These are phyloP conservation scores for Fusarium annulatum DNA, from an alignment of 2,329 filamentous ascomycete species.

Conservation along the genomic window DNA sequence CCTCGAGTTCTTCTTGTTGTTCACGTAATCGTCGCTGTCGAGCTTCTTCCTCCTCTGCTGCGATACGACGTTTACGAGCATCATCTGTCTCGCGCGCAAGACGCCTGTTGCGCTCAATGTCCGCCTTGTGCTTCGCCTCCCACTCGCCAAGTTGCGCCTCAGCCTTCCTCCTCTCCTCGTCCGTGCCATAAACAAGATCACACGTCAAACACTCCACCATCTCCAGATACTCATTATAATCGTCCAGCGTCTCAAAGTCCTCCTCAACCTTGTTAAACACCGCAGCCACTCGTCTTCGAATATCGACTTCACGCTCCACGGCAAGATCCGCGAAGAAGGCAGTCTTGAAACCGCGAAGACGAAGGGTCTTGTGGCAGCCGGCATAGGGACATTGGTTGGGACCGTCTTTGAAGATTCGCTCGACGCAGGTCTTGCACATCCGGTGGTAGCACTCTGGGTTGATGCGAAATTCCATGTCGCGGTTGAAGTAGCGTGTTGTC, in stretches of 20 bases:
- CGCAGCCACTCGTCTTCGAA: constrained; percentile 79
- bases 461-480: constrained; percentile 92
- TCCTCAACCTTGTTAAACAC: constrained; percentile 91
- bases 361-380: constrained; percentile 86
- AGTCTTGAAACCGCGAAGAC: constrained; percentile 83
- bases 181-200: constrained; percentile 80
- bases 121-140: constrained; percentile 76
- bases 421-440: constrained; percentile 97
- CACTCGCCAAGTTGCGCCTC: constrained; percentile 67
- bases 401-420: constrained; percentile 91
- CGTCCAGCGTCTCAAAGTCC: constrained; percentile 86
- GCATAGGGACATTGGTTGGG: constrained; percentile 93
- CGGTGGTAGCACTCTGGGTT: constrained; percentile 99
- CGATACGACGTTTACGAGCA: constrained; percentile 64
- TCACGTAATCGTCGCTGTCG: constrained; percentile 69
- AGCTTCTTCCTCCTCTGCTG: constrained; percentile 74
- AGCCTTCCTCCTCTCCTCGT: constrained; percentile 66
- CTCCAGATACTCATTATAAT: constrained; percentile 95
- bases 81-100: constrained; percentile 68
- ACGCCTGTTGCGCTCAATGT: constrained; percentile 71
- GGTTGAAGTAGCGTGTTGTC: constrained; percentile 93
- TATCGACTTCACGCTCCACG: constrained; percentile 94
- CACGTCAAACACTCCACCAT: constrained; percentile 90
- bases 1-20: constrained; percentile 75
- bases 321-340: constrained; percentile 91